Conservation (phyloP, 192 early-diverging fungal genomes). For the Paraglomus brasilianum region DNA sequence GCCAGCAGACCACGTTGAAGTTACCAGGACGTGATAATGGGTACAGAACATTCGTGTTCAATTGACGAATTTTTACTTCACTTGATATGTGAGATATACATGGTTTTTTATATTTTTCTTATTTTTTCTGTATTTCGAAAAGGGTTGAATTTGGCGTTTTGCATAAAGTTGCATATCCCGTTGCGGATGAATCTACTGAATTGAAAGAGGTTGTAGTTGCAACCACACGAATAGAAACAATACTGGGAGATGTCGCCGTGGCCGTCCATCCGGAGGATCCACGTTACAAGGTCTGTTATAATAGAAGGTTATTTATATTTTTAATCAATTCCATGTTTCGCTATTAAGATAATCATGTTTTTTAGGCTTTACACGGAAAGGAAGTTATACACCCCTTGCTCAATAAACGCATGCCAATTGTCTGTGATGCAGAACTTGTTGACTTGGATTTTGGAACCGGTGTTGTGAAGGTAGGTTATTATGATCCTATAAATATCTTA, state of each 20-base stretch:
- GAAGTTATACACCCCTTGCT: constrained; percentile 82
- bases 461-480: constrained; percentile 82
- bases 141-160: constrained; percentile 96
- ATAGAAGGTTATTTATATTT: not conserved
- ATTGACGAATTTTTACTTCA: not conserved
- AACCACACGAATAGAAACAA: constrained; percentile 97
- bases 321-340: not conserved
- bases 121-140: constrained; percentile 36
- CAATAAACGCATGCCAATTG: constrained; percentile 74
- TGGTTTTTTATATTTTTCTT: not conserved
- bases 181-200: constrained; percentile 59
- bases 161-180: constrained; percentile 83
- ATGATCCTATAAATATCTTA: not conserved
- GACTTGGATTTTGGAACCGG: constrained; percentile 94
- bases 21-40: constrained; percentile 76
- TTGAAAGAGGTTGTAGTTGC: constrained; percentile 79
- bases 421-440: constrained; percentile 78
- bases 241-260: constrained; percentile 97
- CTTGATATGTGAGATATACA: too few relatives aligned
- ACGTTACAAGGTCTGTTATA: constrained; percentile 69
- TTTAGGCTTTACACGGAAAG: constrained; percentile 57
- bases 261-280: constrained; percentile 85
- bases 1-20: constrained; percentile 63
- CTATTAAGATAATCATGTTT: not conserved
- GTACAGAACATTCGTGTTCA: constrained; percentile 38